Evolutionary conservation across 1,284 basidiomycete species (phyloP).

Genomic region (Leccinum subrobustum): DNA sequence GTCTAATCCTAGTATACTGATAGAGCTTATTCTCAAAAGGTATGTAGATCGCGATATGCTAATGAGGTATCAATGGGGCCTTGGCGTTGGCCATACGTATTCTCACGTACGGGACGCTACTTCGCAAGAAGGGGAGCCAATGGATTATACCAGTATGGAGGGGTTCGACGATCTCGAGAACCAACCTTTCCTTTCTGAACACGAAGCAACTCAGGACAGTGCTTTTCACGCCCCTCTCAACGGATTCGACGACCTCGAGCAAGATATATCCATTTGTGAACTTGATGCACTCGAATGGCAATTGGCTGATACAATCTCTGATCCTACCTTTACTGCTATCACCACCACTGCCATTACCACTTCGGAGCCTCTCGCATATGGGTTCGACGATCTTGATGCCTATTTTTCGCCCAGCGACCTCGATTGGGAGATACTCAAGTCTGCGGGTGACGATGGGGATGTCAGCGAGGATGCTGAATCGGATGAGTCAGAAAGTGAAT

Average conservation of each 20-base stretch:
- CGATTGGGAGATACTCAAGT: background rate
- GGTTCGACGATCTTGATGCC: background rate
- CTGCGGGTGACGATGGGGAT: background rate
- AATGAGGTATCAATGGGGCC: slow-evolving; percentile 8
- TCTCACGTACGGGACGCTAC: background rate
- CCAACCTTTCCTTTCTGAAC: background rate
- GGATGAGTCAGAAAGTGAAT: background rate
- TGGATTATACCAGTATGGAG: background rate
- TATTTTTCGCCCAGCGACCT: background rate
- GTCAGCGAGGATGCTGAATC: background rate
- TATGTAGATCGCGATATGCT: slow-evolving; percentile 13
- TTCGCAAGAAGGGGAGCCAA: background rate
- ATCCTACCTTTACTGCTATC: background rate
- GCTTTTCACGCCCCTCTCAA: background rate
- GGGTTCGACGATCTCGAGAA: background rate
- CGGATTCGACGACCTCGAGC: background rate
- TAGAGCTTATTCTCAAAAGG: background rate
- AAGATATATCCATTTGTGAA: background rate
- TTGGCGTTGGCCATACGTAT: slow-evolving; percentile 7
- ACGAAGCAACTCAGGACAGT: background rate
- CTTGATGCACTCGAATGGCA: background rate
- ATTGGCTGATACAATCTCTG: background rate
- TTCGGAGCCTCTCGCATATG: background rate
- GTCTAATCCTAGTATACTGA: background rate
- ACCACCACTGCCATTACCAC: background rate